A percentile compares a stretch with the other conserved stretches of the same genome.
phyloP scores from a whole-genome alignment of 1,284 basidiomycete species.

The Trichosporon asahii region DNA sequence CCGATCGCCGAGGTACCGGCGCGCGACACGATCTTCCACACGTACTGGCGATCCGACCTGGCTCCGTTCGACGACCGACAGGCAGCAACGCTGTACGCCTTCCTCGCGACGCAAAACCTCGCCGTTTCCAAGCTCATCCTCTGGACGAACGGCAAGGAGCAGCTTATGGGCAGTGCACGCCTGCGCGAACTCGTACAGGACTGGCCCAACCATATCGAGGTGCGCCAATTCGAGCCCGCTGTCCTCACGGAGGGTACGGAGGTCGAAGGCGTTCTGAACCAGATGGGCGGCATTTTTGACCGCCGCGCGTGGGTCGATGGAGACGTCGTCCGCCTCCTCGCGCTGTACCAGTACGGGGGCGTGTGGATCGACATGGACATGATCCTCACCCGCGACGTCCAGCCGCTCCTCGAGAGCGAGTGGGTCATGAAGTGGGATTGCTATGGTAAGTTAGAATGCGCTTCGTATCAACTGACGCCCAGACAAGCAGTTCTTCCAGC shows the following conservation, averaged over 20 bases:
- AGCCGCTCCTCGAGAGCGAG: slow-evolving; percentile 80
- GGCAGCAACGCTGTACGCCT: slow-evolving; percentile 80
- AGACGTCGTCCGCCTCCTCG: slow-evolving; percentile 75
- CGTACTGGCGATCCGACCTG: slow-evolving; percentile 86
- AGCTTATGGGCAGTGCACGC: slow-evolving; percentile 52
- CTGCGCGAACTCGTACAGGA: slow-evolving; percentile 55
- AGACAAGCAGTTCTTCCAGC: slow-evolving; percentile 80
- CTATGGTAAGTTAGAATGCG: slow-evolving; percentile 63
- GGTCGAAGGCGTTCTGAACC: slow-evolving; percentile 57
- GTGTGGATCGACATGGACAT: slow-evolving; percentile 96
- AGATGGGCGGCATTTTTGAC: slow-evolving; percentile 57
- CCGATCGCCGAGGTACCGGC: slow-evolving; percentile 43
- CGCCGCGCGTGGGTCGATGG: slow-evolving; percentile 87
- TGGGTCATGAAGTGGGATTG: slow-evolving; percentile 97
- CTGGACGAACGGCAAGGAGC: slow-evolving; percentile 81
- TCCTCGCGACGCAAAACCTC: slow-evolving; percentile 81
- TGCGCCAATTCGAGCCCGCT: slow-evolving; percentile 66
- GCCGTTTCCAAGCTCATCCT: slow-evolving; percentile 64
- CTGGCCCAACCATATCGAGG: slow-evolving; percentile 67
- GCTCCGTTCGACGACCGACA: slow-evolving; percentile 72
- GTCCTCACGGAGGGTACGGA: slow-evolving; percentile 68
- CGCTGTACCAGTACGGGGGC: slow-evolving; percentile 85
- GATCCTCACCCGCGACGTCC: slow-evolving; percentile 74
- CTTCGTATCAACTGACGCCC: slow-evolving; percentile 7
- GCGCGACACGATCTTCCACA: slow-evolving; percentile 66